Evolutionary conservation across 2,329 filamentous ascomycete genomes (phyloP), one percentile per base, ranked within the genome.

Genomic region (Claviceps humidiphila): DNA sequence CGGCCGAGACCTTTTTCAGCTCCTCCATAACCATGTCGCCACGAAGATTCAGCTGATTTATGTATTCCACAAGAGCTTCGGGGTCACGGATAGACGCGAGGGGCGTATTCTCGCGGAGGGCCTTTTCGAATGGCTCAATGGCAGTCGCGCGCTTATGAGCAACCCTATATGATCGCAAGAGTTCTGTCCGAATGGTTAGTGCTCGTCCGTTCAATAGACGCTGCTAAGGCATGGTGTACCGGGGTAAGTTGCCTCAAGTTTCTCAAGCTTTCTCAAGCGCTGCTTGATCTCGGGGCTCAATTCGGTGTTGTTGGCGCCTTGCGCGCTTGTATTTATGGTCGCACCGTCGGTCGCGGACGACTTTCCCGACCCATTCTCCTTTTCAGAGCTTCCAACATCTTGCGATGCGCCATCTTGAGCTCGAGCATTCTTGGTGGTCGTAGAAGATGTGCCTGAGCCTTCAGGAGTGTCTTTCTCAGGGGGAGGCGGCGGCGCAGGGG

Each of bases 21-120:
- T 98, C 93, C 46, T 95, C 86, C 79, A 94, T 84, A 3, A 95
- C 83, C 87, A 98, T 94, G 61, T 95, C 88, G 43, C 84, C 84
- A 63, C 94, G 91, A 51, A 90, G 68, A 55, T 84, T 91, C 42
- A 95, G 70, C 66, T 96, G 89, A 59, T 85, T 89, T 30, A 98
- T 75, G 62, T 96, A 98, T 67, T 97, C 91, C 6, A 89, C 79
- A 38, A 98, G 74, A 2, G 89, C 85, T 51, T 81, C 80, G 0
- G 91, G 88, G 54, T 98, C 93, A 59, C 75, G 77, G 60, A 98
- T 95, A 16, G 89, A 91, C 4, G 87, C 87, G 39, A 97, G 73
- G 2, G 93, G 91, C 0, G 93, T 98, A 60, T 95, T 87, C 64
- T 98, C 93, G 60, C 89, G 87, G 7, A 98, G 75, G 0, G 86